phyloP scores from a whole-genome alignment of 1,284 basidiomycete species.

The Trametes versicolor region DNA sequence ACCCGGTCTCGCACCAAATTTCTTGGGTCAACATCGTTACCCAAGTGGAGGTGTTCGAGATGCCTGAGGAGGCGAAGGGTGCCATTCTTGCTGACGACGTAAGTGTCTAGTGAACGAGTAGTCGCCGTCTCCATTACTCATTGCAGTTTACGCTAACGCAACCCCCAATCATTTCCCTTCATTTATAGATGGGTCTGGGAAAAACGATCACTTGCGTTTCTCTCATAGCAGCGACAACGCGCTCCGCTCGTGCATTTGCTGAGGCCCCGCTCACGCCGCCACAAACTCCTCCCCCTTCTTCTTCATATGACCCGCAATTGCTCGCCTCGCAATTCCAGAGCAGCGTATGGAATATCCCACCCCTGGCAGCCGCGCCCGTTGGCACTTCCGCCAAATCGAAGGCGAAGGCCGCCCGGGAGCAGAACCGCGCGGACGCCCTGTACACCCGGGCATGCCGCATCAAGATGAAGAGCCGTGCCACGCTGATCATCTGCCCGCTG shows the following conservation, averaged over 20 bases:
- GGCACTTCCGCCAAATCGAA: constrained; percentile 60
- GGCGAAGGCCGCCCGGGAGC: constrained; percentile 67
- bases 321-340: constrained; percentile 78
- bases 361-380: constrained; percentile 36
- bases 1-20: constrained; percentile 57
- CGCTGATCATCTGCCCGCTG: constrained; percentile 96
- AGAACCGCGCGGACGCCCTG: constrained; percentile 76
- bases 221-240: constrained; percentile 87
- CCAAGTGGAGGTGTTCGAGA: constrained; percentile 72
- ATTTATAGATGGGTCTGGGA: constrained; percentile 91
- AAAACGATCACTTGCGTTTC: constrained; percentile 97
- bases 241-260: constrained; percentile 77
- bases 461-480: constrained; percentile 86
- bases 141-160: not conserved
- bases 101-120: constrained; percentile 45
- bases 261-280: constrained; percentile 58
- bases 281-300: constrained; percentile 51
- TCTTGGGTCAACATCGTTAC: constrained; percentile 91
- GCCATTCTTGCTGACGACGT: constrained; percentile 95
- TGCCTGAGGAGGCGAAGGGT: constrained; percentile 85
- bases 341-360: constrained; percentile 87
- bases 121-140: not conserved
- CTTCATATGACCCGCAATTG: constrained; percentile 51
- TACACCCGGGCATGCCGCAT: constrained; percentile 77
- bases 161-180: constrained; percentile 1